Evolutionary conservation across 148 eudicot genomes (phyloP).

Genomic region (Polygonum maritimum): DNA sequence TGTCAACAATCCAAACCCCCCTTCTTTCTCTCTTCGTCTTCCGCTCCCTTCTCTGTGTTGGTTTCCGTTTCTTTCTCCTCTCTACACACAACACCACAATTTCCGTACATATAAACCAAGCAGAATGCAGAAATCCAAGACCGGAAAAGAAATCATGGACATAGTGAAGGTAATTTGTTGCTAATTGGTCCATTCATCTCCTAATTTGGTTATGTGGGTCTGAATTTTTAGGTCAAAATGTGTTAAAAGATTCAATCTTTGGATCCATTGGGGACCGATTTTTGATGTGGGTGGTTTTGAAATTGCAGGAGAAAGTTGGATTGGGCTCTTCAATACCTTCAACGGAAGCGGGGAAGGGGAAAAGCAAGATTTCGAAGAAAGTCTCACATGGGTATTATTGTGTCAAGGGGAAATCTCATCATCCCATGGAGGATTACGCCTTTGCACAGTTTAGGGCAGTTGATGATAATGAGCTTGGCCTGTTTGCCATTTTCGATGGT

Average conservation of each 20-base stretch:
- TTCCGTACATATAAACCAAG: not conserved
- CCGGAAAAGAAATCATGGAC: conserved; percentile 3
- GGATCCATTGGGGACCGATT: not conserved
- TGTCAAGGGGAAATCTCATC: conserved; percentile 67
- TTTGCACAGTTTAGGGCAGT: conserved; percentile 56
- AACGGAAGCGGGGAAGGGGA: conserved; percentile 43
- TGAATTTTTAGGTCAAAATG: too few species aligned
- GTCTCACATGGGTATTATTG: conserved; percentile 39
- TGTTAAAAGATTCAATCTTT: not conserved
- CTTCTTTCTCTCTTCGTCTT: not conserved
- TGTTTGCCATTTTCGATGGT: conserved; percentile 79
- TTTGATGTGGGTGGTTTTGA: not conserved
- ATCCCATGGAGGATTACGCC: conserved; percentile 83
- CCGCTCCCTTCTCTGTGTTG: not conserved
- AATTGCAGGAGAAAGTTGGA: conserved; percentile 5
- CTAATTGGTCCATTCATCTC: not conserved
- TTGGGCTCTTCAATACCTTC: conserved; percentile 1
- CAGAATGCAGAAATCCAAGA: not conserved
- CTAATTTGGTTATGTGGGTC: too few species aligned
- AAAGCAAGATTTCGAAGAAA: conserved; percentile 41
- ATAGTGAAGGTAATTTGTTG: not conserved
- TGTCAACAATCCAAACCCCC: not conserved
- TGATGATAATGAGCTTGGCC: conserved; percentile 60
- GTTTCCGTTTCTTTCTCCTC: not conserved
- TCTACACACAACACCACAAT: not conserved